phyloP scores from a whole-genome alignment of 2,329 filamentous ascomycete genomes.

The Hymenoscyphus salicellus region DNA sequence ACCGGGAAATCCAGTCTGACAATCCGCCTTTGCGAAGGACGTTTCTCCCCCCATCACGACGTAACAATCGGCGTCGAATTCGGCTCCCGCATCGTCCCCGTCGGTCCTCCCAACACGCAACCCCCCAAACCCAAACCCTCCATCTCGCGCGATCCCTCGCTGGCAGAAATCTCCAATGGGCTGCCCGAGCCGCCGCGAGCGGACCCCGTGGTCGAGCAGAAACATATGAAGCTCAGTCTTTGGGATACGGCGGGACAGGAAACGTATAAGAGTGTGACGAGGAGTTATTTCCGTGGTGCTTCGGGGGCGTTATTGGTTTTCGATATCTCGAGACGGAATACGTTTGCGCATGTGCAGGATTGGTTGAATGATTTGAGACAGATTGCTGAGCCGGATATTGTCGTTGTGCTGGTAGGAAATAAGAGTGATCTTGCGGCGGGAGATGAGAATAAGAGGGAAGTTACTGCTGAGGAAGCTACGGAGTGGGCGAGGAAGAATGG shows the following conservation, averaged over 20 bases:
- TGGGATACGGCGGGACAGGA: slow-evolving; percentile 98
- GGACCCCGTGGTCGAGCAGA: slow-evolving; percentile 46
- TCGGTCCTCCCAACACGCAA: slow-evolving; percentile 69
- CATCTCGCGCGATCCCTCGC: slow-evolving; percentile 25
- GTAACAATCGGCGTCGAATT: slow-evolving; percentile 99
- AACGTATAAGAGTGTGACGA: slow-evolving; percentile 93
- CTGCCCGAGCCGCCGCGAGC: slow-evolving; percentile 52
- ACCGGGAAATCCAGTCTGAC: slow-evolving; percentile 94
- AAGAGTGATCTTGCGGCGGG: slow-evolving; percentile 74
- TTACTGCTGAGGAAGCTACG: slow-evolving; percentile 78
- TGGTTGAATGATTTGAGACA: slow-evolving; percentile 93
- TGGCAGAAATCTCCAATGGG: slow-evolving; percentile 39
- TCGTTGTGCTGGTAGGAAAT: slow-evolving; percentile 92
- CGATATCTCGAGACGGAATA: slow-evolving; percentile 81
- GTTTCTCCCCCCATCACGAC: slow-evolving; percentile 91
- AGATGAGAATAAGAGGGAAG: slow-evolving; percentile 67
- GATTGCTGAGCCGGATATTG: slow-evolving; percentile 93
- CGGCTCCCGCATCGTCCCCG: slow-evolving; percentile 86
- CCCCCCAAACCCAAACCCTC: slow-evolving; percentile 48
- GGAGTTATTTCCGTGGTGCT: slow-evolving; percentile 71
- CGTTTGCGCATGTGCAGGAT: slow-evolving; percentile 82
- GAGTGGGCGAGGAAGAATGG: slow-evolving; percentile 85
- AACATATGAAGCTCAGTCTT: slow-evolving; percentile 87
- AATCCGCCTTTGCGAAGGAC: slow-evolving; percentile 92
- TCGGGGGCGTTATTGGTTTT: slow-evolving; percentile 83